These are phyloP conservation scores for Talaromyces sp. DNA, from an alignment of 2,329 filamentous ascomycete genomes.

Conservation along the genomic window DNA sequence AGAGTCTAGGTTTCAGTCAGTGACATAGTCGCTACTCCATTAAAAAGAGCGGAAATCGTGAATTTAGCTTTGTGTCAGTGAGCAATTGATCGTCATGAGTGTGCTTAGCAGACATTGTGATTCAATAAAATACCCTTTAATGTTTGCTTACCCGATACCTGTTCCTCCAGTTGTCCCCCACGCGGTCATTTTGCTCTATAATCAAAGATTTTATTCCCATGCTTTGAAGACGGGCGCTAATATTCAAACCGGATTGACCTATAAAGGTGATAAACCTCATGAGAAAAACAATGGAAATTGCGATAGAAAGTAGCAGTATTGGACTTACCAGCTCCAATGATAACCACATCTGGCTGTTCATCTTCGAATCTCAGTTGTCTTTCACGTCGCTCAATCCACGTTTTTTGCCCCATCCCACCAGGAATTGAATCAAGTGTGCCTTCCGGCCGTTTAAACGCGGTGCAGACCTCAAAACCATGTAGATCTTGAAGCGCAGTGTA, in stretches of 20 bases:
- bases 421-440: conserved; percentile 20
- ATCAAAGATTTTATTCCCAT: conserved; percentile 47
- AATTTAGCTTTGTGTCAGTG: too few relatives aligned
- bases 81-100: too few relatives aligned
- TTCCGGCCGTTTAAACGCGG: conserved; percentile 18
- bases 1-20: conserved; percentile 29
- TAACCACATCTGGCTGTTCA: conserved; percentile 33
- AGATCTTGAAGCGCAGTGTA: conserved; percentile 26
- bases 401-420: conserved; percentile 16
- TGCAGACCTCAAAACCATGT: conserved; percentile 25
- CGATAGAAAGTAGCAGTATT: not conserved
- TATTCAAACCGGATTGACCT: conserved; percentile 31
- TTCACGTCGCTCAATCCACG: conserved; percentile 25
- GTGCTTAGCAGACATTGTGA: too few relatives aligned
- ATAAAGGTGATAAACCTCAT: too few relatives aligned
- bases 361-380: conserved; percentile 24
- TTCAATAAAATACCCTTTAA: too few relatives aligned
- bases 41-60: not conserved
- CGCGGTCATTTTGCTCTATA: conserved; percentile 46
- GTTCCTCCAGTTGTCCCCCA: conserved; percentile 52
- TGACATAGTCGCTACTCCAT: not conserved
- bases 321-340: conserved; percentile 32
- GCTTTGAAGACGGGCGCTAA: conserved; percentile 48
- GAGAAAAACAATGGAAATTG: too few relatives aligned
- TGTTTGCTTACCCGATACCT: conserved; percentile 43